Conservation (phyloP, 2,329 filamentous ascomycete genomes). For the Colletotrichum sp. region DNA sequence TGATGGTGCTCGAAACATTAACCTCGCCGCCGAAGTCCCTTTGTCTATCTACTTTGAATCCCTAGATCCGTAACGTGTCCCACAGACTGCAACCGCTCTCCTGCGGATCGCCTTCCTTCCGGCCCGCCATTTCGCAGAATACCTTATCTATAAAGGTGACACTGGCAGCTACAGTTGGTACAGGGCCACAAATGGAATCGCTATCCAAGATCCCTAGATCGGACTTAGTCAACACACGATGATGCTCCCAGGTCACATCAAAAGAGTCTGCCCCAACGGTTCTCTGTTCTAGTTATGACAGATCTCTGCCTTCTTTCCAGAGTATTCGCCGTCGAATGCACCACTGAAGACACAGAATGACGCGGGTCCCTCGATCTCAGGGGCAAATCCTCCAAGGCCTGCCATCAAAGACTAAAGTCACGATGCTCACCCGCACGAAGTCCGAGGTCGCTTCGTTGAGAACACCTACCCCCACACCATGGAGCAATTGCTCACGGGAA, state of each 20-base stretch:
- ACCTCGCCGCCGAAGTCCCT: neutral
- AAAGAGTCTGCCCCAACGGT: neutral
- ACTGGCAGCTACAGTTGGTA: neutral
- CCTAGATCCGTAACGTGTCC: neutral
- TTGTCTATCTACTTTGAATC: neutral
- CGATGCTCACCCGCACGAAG: neutral
- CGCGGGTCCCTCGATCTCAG: fast-evolving
- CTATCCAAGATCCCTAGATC: neutral
- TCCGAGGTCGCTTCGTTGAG: too few relatives aligned
- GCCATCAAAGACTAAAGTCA: fast-evolving
- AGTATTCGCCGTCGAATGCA: neutral
- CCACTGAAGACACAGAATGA: fast-evolving
- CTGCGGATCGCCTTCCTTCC: neutral
- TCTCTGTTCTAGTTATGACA: neutral
- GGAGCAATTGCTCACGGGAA: too few relatives aligned
- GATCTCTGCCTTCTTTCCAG: neutral
- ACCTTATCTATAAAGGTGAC: neutral
- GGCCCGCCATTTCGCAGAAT: fast-evolving
- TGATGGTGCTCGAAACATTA: neutral
- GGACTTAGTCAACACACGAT: neutral
- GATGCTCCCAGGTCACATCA: neutral
- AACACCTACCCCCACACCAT: too few relatives aligned
- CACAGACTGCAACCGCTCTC: neutral
- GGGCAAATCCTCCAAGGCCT: fast-evolving
- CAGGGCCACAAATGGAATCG: neutral